phyloP scores from a whole-genome alignment of 2,329 filamentous ascomycete species.

The Diaporthe citrichinensis region DNA sequence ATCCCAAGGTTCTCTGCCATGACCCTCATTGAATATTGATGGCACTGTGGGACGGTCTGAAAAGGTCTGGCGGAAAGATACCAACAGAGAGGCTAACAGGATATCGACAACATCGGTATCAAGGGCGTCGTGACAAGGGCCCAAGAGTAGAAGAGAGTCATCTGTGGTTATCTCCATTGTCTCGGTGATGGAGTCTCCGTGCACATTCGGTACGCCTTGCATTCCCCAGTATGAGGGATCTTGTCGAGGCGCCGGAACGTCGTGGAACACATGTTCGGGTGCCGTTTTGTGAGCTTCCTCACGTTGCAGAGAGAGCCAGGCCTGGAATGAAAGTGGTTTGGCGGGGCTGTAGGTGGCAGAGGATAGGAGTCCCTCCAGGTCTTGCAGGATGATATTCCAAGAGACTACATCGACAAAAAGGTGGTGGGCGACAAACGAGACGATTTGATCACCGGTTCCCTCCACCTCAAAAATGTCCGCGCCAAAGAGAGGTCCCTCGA shows the following conservation, averaged over 20 bases:
- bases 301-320: slow-evolving; percentile 11
- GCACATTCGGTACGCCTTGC: slow-evolving; percentile 4
- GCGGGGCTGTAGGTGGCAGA: neutral
- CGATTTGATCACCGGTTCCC: neutral
- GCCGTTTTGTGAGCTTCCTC: neutral
- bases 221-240: slow-evolving; percentile 14
- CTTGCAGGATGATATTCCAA: slow-evolving; percentile 13
- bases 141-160: neutral
- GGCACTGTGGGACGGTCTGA: neutral
- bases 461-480: neutral
- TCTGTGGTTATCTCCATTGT: neutral
- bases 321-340: slow-evolving; percentile 7
- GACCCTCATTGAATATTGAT: slow-evolving; percentile 9
- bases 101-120: slow-evolving; percentile 4
- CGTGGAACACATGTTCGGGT: neutral
- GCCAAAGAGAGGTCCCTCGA: slow-evolving; percentile 2
- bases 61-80: slow-evolving; percentile 7
- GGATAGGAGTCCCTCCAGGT: neutral
- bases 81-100: slow-evolving; percentile 2
- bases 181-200: neutral
- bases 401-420: slow-evolving; percentile 7
- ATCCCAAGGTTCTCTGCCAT: slow-evolving; percentile 14
- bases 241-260: neutral
- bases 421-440: slow-evolving; percentile 4
- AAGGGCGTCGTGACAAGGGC: neutral